Conservation (phyloP, 2,329 filamentous ascomycete species). For the Phyllosticta citriasiana region DNA sequence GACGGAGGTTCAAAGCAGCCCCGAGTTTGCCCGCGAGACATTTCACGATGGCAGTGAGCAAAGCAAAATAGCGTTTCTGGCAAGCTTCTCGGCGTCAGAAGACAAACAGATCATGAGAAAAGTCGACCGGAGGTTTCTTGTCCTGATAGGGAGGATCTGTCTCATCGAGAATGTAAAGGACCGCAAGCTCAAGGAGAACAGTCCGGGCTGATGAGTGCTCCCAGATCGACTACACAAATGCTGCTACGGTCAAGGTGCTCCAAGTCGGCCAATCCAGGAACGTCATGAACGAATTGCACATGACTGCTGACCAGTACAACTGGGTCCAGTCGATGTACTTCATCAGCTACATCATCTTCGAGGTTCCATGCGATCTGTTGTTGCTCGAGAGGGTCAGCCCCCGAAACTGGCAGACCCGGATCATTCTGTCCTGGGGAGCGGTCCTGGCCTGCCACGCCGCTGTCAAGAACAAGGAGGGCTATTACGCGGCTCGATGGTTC, state of each 20-base stretch:
- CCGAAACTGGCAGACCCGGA: conserved; percentile 26
- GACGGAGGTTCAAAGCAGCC: background rate
- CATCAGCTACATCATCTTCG: conserved; percentile 18
- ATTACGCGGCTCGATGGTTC: conserved; percentile 18
- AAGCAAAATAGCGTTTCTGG: conserved; percentile 16
- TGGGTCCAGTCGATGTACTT: conserved; percentile 18
- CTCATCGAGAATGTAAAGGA: conserved; percentile 17
- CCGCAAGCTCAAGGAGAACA: background rate
- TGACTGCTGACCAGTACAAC: conserved; percentile 18
- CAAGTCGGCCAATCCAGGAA: conserved; percentile 15
- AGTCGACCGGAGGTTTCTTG: conserved; percentile 16
- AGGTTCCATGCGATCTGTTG: conserved; percentile 26
- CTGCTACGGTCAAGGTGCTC: conserved; percentile 17
- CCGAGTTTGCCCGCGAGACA: background rate
- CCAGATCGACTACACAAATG: conserved; percentile 18
- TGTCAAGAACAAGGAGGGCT: conserved; percentile 16
- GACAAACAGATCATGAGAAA: conserved; percentile 19
- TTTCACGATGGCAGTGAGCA: conserved; percentile 10
- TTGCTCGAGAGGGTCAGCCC: conserved; percentile 28
- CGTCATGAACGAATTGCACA: conserved; percentile 16
- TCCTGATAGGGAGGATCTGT: conserved; percentile 18
- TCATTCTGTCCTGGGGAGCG: conserved; percentile 19
- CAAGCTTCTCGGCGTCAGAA: conserved; percentile 16
- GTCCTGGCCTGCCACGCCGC: conserved; percentile 22
- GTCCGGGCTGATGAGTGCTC: background rate